Evolutionary conservation across 208 protist genomes (phyloP).

Genomic region (Herpetomonas tarakana): DNA sequence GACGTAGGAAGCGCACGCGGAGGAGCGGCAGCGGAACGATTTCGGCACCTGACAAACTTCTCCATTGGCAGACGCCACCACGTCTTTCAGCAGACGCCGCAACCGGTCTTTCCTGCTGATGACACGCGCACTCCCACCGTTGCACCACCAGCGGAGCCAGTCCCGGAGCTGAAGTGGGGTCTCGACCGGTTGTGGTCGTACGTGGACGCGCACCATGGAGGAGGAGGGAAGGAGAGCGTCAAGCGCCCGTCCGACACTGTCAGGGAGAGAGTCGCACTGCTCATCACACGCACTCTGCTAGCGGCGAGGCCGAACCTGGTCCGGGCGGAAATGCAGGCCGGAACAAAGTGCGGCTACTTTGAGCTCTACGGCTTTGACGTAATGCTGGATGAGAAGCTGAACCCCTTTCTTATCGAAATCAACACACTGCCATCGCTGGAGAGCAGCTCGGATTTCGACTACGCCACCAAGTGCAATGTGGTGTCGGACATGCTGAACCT

Average conservation of each 20-base stretch:
- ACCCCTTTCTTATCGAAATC: slow-evolving; percentile 85
- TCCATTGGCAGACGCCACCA: slow-evolving; percentile 72
- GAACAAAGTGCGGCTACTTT: slow-evolving; percentile 60
- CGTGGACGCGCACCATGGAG: slow-evolving; percentile 25
- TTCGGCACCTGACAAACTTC: slow-evolving; percentile 93
- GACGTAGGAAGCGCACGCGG: neutral
- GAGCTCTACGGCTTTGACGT: slow-evolving; percentile 93
- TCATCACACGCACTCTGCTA: slow-evolving; percentile 74
- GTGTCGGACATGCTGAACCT: slow-evolving; percentile 87
- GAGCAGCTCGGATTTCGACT: slow-evolving; percentile 86
- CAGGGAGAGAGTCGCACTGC: slow-evolving; percentile 50
- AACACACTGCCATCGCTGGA: slow-evolving; percentile 91
- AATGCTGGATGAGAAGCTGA: slow-evolving; percentile 77
- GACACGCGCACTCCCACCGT: neutral
- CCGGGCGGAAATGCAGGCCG: slow-evolving; percentile 12
- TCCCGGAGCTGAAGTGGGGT: slow-evolving; percentile 65
- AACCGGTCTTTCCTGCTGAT: neutral
- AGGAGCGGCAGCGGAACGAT: slow-evolving; percentile 31
- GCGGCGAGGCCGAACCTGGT: slow-evolving; percentile 40
- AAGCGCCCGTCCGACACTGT: slow-evolving; percentile 32
- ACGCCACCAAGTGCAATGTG: slow-evolving; percentile 86
- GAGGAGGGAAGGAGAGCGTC: slow-evolving; percentile 1
- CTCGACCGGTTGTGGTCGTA: slow-evolving; percentile 58
- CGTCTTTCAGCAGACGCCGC: neutral
- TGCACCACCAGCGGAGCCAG: neutral